Conservation (phyloP, 208 protist species). For the Acanthamoeba healyi region DNA sequence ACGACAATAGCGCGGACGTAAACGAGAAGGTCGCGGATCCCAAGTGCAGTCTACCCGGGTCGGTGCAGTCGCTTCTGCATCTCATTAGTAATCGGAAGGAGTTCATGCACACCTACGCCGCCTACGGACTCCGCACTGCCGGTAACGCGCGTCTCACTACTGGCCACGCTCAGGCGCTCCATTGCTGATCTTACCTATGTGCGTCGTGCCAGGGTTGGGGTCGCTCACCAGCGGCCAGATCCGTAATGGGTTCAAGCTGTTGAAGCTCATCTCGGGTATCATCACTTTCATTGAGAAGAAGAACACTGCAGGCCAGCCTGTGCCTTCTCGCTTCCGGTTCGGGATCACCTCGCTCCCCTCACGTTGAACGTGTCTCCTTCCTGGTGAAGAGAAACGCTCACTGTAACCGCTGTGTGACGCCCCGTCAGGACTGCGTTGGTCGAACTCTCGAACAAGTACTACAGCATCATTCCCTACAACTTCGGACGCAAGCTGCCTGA, state of each 20-base stretch:
- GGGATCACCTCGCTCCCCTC: neutral
- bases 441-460: slow-evolving; percentile 39
- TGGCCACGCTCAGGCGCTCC: no score
- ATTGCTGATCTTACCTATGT: no score
- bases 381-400: no score
- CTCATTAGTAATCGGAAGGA: neutral
- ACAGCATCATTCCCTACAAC: slow-evolving; percentile 33
- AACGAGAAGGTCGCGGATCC: neutral
- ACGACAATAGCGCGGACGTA: no score
- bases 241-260: neutral
- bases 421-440: neutral
- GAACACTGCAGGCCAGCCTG: neutral
- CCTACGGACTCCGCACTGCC: neutral
- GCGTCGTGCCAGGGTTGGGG: neutral
- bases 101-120: slow-evolving; percentile 8
- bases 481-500: neutral
- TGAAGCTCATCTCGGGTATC: neutral
- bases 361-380: no score
- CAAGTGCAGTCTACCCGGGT: neutral
- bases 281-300: slow-evolving; percentile 1
- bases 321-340: neutral
- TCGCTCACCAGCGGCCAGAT: slow-evolving; percentile 14
- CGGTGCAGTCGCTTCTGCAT: neutral
- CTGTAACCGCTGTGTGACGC: no score
- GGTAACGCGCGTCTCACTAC: no score